Conservation (phyloP, 495 filamentous ascomycete genomes). For the Neurospora africana region DNA sequence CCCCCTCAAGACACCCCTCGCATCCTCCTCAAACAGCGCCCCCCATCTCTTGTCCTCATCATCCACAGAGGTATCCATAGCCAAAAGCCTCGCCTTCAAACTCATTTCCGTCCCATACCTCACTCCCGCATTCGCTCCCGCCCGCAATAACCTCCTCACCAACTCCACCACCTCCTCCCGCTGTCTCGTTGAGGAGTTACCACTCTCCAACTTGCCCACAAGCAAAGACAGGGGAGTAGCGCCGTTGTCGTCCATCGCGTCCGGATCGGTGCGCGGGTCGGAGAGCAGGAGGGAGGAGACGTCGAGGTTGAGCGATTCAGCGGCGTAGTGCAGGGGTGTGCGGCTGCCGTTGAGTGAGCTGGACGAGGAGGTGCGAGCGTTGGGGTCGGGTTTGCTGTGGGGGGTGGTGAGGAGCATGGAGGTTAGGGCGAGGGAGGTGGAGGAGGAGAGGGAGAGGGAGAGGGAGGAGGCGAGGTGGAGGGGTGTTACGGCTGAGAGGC, state of each 20-base stretch:
- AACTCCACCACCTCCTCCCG: not conserved
- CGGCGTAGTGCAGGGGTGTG: conserved; percentile 14
- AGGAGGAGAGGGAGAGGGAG: too few species aligned
- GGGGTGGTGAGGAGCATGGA: not conserved
- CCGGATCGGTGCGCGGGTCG: conserved; percentile 2
- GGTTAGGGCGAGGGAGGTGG: too few species aligned
- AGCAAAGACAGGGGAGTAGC: conserved; percentile 4
- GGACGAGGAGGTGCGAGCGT: not conserved
- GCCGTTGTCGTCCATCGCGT: not conserved
- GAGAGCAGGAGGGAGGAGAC: conserved; percentile 1
- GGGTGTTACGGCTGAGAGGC: not conserved
- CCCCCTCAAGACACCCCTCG: not conserved
- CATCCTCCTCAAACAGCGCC: not conserved
- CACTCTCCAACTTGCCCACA: not conserved
- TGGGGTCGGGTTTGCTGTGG: not conserved
- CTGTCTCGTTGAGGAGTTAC: not conserved
- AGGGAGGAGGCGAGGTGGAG: not conserved
- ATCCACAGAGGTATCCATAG: not conserved
- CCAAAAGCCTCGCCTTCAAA: not conserved
- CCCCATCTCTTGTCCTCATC: not conserved
- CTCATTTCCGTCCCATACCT: not conserved
- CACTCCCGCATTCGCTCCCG: conserved; percentile 3
- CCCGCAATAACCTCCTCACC: not conserved
- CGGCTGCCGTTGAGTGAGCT: not conserved
- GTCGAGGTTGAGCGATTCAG: not conserved